A percentile compares a stretch with the other conserved stretches of the same genome.
These are phyloP conservation scores for Dalbergia cultrata DNA, from an alignment of 306 rosid genomes.

Conservation along the genomic window DNA sequence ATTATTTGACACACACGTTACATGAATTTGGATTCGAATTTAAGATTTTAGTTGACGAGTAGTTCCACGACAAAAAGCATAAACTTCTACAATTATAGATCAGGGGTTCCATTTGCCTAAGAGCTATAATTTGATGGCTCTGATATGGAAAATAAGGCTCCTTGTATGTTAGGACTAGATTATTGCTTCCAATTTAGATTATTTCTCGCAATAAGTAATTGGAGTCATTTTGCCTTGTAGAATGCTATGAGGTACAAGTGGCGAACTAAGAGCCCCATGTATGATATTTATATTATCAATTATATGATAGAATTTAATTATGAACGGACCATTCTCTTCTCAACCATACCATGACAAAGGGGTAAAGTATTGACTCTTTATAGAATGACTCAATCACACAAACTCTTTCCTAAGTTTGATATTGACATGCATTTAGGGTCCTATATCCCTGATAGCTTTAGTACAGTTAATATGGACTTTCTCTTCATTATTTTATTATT, in stretches of 20 bases:
- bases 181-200: not conserved
- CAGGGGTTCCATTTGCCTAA: constrained; percentile 17
- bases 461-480: not conserved
- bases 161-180: constrained; percentile 12
- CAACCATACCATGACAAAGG: constrained; percentile 33
- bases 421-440: constrained; percentile 22
- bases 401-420: constrained; percentile 8
- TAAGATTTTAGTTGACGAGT: not conserved
- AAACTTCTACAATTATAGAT: not conserved
- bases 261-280: constrained; percentile 39
- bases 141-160: constrained; percentile 17
- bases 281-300: constrained; percentile 23
- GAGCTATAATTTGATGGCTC: constrained; percentile 8
- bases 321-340: constrained; percentile 34
- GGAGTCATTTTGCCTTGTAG: not conserved
- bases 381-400: constrained; percentile 26
- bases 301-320: constrained; percentile 31
- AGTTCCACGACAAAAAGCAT: not conserved
- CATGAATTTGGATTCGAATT: not conserved
- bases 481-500: constrained; percentile 13
- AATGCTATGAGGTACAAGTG: constrained; percentile 44
- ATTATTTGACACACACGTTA: not conserved
- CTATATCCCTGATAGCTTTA: not conserved
- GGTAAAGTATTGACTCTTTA: not conserved
- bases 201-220: constrained; percentile 3